Percentiles rank a stretch among this genome's conserved stretches.
Evolutionary conservation across 805 yeast species (phyloP).

Genomic region (Helenozyma baotianmanensis): DNA sequence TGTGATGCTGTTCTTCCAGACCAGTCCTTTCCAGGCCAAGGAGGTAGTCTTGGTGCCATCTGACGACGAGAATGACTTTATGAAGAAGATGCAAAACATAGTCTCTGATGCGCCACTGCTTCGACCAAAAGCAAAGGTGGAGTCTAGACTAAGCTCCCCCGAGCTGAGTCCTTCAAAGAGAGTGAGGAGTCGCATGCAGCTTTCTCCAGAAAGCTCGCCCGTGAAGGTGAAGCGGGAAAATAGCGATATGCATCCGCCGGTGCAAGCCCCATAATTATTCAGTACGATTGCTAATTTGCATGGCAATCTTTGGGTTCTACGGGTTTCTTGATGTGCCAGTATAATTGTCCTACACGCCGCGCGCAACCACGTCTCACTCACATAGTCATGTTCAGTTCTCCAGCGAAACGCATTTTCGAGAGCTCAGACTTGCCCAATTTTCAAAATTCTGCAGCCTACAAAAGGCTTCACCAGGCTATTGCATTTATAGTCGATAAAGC

Average conservation of each 20-base stretch:
- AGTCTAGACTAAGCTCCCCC: slow-evolving; percentile 4
- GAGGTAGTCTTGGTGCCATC: slow-evolving; percentile 9
- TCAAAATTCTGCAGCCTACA: slow-evolving; percentile 10
- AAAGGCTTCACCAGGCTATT: slow-evolving; percentile 11
- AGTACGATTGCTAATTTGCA: too few species aligned
- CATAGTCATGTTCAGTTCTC: too few species aligned
- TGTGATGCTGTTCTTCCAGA: slow-evolving; percentile 14
- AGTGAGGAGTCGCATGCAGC: slow-evolving; percentile 2
- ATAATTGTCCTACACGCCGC: too few species aligned
- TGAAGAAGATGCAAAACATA: slow-evolving; percentile 3
- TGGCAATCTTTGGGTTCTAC: too few species aligned
- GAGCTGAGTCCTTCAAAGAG: slow-evolving; percentile 16
- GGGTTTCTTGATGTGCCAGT: too few species aligned
- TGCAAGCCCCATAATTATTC: too few species aligned
- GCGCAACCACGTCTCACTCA: too few species aligned
- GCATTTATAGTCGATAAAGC: slow-evolving; percentile 21
- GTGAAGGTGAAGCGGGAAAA: slow-evolving; percentile 6
- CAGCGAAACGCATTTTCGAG: slow-evolving; percentile 5
- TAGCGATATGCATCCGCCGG: too few species aligned
- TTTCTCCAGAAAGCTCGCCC: slow-evolving; percentile 14
- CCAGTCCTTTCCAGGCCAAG: slow-evolving; percentile 2
- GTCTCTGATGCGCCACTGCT: slow-evolving; percentile 8
- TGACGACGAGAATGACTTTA: slow-evolving; percentile 7
- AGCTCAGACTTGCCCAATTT: slow-evolving; percentile 9
- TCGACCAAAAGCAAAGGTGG: not conserved